Evolutionary conservation across 805 yeast species (phyloP).

Genomic region (Candida vartiovaarae): DNA sequence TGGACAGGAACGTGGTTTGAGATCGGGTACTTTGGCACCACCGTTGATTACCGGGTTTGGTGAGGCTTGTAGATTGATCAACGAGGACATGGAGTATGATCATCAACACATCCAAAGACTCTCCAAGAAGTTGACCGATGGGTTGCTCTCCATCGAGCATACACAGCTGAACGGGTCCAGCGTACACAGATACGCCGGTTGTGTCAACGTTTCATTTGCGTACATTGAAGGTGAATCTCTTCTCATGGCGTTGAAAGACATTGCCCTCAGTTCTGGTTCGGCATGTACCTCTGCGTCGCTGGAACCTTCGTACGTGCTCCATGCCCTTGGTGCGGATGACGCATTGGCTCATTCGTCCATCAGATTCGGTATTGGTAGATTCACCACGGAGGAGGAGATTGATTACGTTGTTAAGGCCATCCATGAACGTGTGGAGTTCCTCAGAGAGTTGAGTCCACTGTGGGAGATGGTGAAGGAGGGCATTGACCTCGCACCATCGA

Average conservation of each 20-base stretch:
- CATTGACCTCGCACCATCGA: slow-evolving; percentile 87
- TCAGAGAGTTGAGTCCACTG: slow-evolving; percentile 88
- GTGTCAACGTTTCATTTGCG: slow-evolving; percentile 95
- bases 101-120: slow-evolving; percentile 59
- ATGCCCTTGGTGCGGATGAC: slow-evolving; percentile 96
- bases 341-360: slow-evolving; percentile 98
- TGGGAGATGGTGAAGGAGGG: slow-evolving; percentile 99
- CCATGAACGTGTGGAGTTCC: slow-evolving; percentile 79
- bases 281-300: slow-evolving; percentile 98
- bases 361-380: slow-evolving; percentile 94
- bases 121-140: slow-evolving; percentile 64
- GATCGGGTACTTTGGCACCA: slow-evolving; percentile 97
- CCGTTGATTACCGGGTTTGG: slow-evolving; percentile 94
- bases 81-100: slow-evolving; percentile 68
- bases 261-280: slow-evolving; percentile 93
- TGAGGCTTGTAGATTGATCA: slow-evolving; percentile 87
- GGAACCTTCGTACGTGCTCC: slow-evolving; percentile 95
- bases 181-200: slow-evolving; percentile 74
- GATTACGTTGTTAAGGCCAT: slow-evolving; percentile 91
- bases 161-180: slow-evolving; percentile 86
- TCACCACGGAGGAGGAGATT: slow-evolving; percentile 92
- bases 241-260: slow-evolving; percentile 95
- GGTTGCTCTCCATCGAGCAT: slow-evolving; percentile 76
- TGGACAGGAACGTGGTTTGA: slow-evolving; percentile 97
- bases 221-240: slow-evolving; percentile 97